Base-by-base conservation (phyloP, 768 basidiomycete species). In the Strobilomyces echinocephalus region DNA sequence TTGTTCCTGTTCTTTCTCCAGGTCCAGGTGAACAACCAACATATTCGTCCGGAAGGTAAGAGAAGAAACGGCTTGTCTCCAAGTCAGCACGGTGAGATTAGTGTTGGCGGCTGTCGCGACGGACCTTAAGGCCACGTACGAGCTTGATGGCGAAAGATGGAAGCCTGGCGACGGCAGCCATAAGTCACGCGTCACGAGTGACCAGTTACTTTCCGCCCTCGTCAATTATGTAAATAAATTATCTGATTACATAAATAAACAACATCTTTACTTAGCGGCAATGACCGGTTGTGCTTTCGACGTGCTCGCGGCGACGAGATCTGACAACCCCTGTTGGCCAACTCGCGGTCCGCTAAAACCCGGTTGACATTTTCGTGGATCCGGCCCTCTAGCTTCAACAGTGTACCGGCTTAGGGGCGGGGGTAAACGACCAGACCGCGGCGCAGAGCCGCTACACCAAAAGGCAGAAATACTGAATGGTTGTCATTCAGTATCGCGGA, bases 1-100 rank as follows among this genome's bases (percentile, higher is more conserved):
- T 63, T 28, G n/a, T n/a, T n/a, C n/a, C n/a, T 64, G 7, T 43
- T 53, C 41, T 58, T 59, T 51, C 61, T 63, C 64, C 60, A 65
- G 33, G 55, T 53, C 63, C 64, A 67, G 21, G 58, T 42, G 35
- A 65, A 65, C 3, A 48, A 16, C 4, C 49, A 6, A 11, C 64
- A 62, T 64, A 5, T 14, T 8, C 21, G 21, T 15, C n/a, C 16
- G 30, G 35, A 42, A 46, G 21, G 30, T 38, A 16, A 55, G 30
- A 24, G 12, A 4, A 30, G 33, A 36, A 10, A 63, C 49, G 20
- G 63, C 54, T 63, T 65, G 34, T 35, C 8, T 28, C 34, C 16
- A 5, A 28, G 14, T 53, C 9, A 30, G 38, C 41, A 20, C 9
- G 11, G 15, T 8, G 30, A 38, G 30, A 35, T 20, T 45, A 10